phyloP scores from a whole-genome alignment of 1,284 basidiomycete species.

The Rhodotorula sp. region DNA sequence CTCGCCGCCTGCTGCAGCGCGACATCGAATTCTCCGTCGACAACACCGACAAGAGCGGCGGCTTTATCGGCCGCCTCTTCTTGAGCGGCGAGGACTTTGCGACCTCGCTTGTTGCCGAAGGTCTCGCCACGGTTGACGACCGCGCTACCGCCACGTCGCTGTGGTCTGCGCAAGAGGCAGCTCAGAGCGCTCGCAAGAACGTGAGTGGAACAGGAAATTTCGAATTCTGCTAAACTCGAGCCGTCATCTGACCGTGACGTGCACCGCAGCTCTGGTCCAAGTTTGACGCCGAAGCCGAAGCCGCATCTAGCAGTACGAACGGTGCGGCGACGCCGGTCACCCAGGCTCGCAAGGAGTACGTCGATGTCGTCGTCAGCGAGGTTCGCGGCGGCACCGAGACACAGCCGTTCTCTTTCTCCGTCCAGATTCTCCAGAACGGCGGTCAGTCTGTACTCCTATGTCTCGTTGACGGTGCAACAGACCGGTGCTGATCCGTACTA shows the following conservation, averaged over 20 bases:
- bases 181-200: constrained; percentile 63
- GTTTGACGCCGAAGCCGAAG: constrained; percentile 48
- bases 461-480: background rate
- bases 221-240: constrained; percentile 45
- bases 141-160: constrained; percentile 82
- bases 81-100: constrained; percentile 77
- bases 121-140: constrained; percentile 73
- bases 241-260: constrained; percentile 66
- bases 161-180: constrained; percentile 68
- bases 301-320: constrained; percentile 54
- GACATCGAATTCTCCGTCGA: constrained; percentile 93
- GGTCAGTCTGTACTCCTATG: background rate
- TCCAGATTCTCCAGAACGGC: constrained; percentile 70
- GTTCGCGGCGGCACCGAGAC: constrained; percentile 64
- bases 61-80: constrained; percentile 74
- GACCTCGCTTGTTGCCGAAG: constrained; percentile 76
- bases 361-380: constrained; percentile 89
- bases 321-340: constrained; percentile 25
- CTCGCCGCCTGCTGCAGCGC: constrained; percentile 81
- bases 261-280: constrained; percentile 45
- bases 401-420: constrained; percentile 78
- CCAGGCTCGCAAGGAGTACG: constrained; percentile 65
- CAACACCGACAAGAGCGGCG: constrained; percentile 87
- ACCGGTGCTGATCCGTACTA: background rate
- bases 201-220: background rate